phyloP scores from a whole-genome alignment of 371 early-diverging fungal species.

The Umbelopsis sp. region DNA sequence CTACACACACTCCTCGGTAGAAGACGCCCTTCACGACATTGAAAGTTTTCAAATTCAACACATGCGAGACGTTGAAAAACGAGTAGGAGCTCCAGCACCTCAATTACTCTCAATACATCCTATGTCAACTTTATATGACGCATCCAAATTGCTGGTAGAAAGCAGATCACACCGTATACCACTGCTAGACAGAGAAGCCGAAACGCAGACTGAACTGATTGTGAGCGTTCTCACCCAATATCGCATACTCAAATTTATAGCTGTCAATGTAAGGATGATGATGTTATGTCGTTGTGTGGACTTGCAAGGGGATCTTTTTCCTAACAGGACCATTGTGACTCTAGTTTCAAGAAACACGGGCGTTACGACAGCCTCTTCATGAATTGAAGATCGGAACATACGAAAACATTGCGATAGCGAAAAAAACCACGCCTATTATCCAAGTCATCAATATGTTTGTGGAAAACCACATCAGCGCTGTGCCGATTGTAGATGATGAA shows the following conservation, averaged over 20 bases:
- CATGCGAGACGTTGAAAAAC: slow-evolving; percentile 65
- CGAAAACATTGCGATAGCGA: slow-evolving; percentile 76
- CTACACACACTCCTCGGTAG: slow-evolving; percentile 77
- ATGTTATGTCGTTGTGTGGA: not conserved
- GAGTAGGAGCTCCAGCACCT: slow-evolving; percentile 60
- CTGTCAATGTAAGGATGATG: slow-evolving; percentile 73
- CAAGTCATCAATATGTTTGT: slow-evolving; percentile 89
- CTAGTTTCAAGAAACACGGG: slow-evolving; percentile 68
- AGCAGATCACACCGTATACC: slow-evolving; percentile 86
- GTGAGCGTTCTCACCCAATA: slow-evolving; percentile 91
- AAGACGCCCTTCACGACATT: slow-evolving; percentile 83
- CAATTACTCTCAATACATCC: slow-evolving; percentile 77
- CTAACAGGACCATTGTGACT: slow-evolving; percentile 18
- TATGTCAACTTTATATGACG: slow-evolving; percentile 83
- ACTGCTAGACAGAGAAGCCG: slow-evolving; percentile 79
- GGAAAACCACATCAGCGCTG: slow-evolving; percentile 83
- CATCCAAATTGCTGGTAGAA: slow-evolving; percentile 73
- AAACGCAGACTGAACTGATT: slow-evolving; percentile 81
- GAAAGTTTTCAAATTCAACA: slow-evolving; percentile 80
- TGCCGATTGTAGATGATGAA: slow-evolving; percentile 90
- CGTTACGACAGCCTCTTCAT: slow-evolving; percentile 68
- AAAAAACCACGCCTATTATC: slow-evolving; percentile 81
- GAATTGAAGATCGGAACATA: slow-evolving; percentile 89
- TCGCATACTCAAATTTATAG: slow-evolving; percentile 89
- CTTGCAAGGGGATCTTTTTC: not conserved